phyloP scores from a whole-genome alignment of 768 basidiomycete genomes.

The Cystobasidium ongulense region DNA sequence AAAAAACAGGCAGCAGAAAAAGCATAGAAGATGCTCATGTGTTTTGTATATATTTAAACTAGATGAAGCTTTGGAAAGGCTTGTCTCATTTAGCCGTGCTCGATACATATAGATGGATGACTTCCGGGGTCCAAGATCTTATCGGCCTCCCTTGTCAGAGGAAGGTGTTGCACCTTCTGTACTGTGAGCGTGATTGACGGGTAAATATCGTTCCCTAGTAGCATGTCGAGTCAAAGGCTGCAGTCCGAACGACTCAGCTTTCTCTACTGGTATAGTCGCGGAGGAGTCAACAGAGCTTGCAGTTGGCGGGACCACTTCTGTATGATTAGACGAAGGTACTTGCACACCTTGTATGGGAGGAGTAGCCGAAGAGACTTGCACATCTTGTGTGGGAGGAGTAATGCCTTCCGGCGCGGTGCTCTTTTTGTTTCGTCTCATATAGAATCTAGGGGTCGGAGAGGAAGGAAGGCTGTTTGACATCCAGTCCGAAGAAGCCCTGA shows the following conservation, averaged over 20 bases:
- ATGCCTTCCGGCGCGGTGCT: neutral
- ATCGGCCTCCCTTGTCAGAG: neutral
- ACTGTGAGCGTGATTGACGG: neutral
- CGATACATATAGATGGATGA: too few relatives aligned
- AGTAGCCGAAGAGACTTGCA: neutral
- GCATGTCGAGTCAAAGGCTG: neutral
- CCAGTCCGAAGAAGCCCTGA: constrained; percentile 25
- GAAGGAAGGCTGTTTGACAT: constrained; percentile 17
- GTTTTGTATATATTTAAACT: too few relatives aligned
- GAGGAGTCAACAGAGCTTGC: neutral
- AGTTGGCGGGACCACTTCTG: neutral
- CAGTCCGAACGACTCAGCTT: neutral
- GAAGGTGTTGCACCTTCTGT: neutral
- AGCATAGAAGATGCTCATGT: too few relatives aligned
- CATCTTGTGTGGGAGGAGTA: neutral
- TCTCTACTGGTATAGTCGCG: constrained; percentile 1
- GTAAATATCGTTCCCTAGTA: neutral
- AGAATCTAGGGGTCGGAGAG: constrained; percentile 9
- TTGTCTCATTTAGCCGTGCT: too few relatives aligned
- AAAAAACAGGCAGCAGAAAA: too few relatives aligned
- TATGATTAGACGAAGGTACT: neutral
- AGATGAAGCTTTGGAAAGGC: too few relatives aligned
- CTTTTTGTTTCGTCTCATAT: constrained; percentile 5
- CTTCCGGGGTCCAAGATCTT: neutral
- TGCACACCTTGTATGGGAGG: neutral